phyloP scores from a whole-genome alignment of 495 filamentous ascomycete species.

The Geopyxis carbonaria region DNA sequence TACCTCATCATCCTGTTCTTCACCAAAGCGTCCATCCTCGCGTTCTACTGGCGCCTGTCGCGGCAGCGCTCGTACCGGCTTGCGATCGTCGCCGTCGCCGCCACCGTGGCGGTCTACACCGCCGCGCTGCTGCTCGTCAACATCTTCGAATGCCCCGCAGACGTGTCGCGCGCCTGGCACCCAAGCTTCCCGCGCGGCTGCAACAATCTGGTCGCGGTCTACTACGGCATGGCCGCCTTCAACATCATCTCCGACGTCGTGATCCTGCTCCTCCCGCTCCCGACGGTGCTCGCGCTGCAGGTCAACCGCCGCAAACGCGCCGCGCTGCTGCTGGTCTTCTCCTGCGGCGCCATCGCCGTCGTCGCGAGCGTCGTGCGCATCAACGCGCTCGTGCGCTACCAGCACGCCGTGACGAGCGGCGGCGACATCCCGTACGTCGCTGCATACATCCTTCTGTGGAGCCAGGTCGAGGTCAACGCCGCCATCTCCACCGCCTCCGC shows the following conservation, averaged over 20 bases:
- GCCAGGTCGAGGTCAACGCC: conserved; percentile 23
- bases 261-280: conserved; percentile 18
- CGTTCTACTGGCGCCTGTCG: conserved; percentile 26
- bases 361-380: conserved; percentile 26
- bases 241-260: conserved; percentile 23
- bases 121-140: conserved; percentile 24
- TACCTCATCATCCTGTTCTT: conserved; percentile 20
- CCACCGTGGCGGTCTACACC: conserved; percentile 16
- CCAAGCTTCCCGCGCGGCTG: conserved; percentile 17
- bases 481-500: conserved; percentile 24
- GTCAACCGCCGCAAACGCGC: conserved; percentile 20
- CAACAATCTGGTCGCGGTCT: conserved; percentile 19
- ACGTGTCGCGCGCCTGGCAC: conserved; percentile 18
- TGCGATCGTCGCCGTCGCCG: conserved; percentile 20
- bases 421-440: conserved; percentile 18
- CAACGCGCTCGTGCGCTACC: conserved; percentile 23
- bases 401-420: conserved; percentile 11
- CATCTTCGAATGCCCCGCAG: conserved; percentile 20
- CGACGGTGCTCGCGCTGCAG: conserved; percentile 19
- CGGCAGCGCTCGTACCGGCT: conserved; percentile 20
- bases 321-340: conserved; percentile 14
- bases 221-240: conserved; percentile 23
- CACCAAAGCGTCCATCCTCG: conserved; percentile 27
- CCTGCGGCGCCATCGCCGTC: conserved; percentile 21
- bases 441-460: conserved; percentile 24